phyloP scores from a whole-genome alignment of 192 early-diverging fungal species.

The Coemansia sp. region DNA sequence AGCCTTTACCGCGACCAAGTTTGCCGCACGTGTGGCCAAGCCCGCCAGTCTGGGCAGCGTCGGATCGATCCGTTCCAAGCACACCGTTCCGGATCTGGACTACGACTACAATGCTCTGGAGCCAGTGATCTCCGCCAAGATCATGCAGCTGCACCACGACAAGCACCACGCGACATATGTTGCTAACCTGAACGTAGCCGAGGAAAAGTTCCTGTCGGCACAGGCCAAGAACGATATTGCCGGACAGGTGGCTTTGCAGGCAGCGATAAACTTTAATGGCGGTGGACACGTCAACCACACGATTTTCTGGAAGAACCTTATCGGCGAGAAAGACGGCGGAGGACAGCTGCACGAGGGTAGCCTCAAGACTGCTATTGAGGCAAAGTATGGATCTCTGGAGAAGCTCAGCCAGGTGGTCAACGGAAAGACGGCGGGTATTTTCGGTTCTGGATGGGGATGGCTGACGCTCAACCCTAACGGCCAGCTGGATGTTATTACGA shows the following conservation, averaged over 20 bases:
- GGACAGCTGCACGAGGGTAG: conserved; percentile 62
- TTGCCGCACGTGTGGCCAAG: conserved; percentile 3
- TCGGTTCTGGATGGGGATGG: conserved; percentile 98
- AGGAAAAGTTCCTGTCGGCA: conserved; percentile 81
- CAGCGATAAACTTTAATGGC: conserved; percentile 86
- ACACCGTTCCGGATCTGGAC: conserved; percentile 83
- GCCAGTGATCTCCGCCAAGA: conserved; percentile 88
- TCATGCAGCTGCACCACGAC: conserved; percentile 90
- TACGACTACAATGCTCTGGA: conserved; percentile 87
- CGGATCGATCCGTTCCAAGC: conserved; percentile 52
- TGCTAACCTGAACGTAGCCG: conserved; percentile 80
- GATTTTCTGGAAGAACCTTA: conserved; percentile 95
- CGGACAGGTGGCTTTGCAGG: conserved; percentile 73
- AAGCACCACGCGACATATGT: conserved; percentile 97
- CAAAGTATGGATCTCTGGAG: conserved; percentile 82
- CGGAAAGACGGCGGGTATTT: conserved; percentile 73
- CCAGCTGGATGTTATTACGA: conserved; percentile 80
- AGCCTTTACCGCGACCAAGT: conserved; percentile 3
- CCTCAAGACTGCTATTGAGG: conserved; percentile 70
- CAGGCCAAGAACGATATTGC: conserved; percentile 65
- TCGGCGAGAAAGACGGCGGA: conserved; percentile 73
- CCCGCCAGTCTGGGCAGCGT: conserved; percentile 3
- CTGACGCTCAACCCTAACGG: conserved; percentile 83
- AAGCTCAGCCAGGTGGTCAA: conserved; percentile 75
- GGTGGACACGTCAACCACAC: conserved; percentile 90